Base-by-base conservation (phyloP, 495 filamentous ascomycete species). In the Halenospora varia region DNA sequence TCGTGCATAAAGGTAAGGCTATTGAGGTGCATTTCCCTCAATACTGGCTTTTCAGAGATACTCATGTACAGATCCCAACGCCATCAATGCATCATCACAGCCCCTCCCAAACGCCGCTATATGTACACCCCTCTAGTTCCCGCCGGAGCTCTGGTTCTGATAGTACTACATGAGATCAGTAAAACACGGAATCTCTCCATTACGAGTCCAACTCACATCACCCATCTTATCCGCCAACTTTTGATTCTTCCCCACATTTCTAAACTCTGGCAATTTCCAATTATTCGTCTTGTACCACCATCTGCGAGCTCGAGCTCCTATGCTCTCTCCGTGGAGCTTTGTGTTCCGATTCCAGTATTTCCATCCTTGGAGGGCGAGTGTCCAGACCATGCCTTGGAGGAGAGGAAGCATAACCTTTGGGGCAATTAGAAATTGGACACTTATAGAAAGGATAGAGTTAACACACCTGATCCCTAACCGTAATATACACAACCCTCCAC, bases 231-330 rank as follows among this genome's bases (percentile, higher is more conserved):
- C 44, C 15, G 61, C 60, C 19, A 66, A 22, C 41, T 62, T 62
- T 23, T 11, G 35, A 48, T 63, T 39, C 40, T 53, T 55, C 19
- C 54, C 48, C 10, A 54, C 20, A 13, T 60, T 45, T 47, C 52
- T 48, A 13, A 2, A 51, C 10, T 51, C 54, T 53, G 82, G 82
- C 24, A 91, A 66, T 45, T 77, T 75, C 92, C 92, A 96, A 62
- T 92, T 88, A 61, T 96, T 96, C 0, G 94, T 89, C 25, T 78
- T 81, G 71, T 88, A 96, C 92, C 92, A 96, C 92, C 92, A 96
- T 53, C 90, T 71, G 57, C 92, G 76, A 13, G 92, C 66, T 58
- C 77, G 76, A 23, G 86, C 88, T 24, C 92, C 92, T 20, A 88
- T 72, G 17, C 79, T 84, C 46, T 75, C 80, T 1, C 92, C 92